phyloP scores from a whole-genome alignment of 176 grass and related monocot genomes.

The Zea luxurians region DNA sequence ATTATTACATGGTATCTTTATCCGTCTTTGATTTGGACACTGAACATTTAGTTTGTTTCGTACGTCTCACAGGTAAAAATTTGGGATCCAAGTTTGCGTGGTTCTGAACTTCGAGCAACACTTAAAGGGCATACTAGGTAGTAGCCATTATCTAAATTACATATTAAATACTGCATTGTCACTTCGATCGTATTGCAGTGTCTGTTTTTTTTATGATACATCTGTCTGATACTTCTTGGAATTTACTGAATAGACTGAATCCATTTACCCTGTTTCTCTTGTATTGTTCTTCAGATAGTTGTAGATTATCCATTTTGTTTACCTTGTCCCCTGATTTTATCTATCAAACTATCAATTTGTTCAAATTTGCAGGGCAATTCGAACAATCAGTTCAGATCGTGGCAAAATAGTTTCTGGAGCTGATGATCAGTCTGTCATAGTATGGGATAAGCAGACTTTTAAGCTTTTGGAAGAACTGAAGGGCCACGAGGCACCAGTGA shows the following conservation, averaged over 20 bases:
- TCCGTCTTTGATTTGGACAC: constrained; percentile 26
- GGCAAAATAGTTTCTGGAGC: constrained; percentile 96
- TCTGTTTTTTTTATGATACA: neutral
- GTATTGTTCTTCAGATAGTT: constrained; percentile 11
- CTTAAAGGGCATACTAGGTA: constrained; percentile 99
- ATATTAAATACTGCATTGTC: constrained; percentile 16
- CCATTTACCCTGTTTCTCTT: neutral
- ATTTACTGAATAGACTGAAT: constrained; percentile 3
- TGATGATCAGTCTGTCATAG: constrained; percentile 96
- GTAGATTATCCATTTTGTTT: constrained; percentile 28
- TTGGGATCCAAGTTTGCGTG: constrained; percentile 99
- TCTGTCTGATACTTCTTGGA: neutral
- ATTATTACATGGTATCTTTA: constrained; percentile 27
- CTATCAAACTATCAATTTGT: constrained; percentile 18
- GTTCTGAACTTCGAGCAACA: constrained; percentile 93
- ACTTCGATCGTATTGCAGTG: neutral
- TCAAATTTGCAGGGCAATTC: constrained; percentile 69
- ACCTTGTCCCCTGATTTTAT: constrained; percentile 12
- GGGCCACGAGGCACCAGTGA: constrained; percentile 82
- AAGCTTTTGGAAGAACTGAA: constrained; percentile 96
- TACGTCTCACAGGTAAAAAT: constrained; percentile 74
- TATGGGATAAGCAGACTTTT: constrained; percentile 97
- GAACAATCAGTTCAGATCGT: constrained; percentile 92
- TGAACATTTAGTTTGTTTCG: constrained; percentile 25
- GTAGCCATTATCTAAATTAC: constrained; percentile 2